Conservation (phyloP, 2,329 filamentous ascomycete genomes). For the Fonsecaea erecta region DNA sequence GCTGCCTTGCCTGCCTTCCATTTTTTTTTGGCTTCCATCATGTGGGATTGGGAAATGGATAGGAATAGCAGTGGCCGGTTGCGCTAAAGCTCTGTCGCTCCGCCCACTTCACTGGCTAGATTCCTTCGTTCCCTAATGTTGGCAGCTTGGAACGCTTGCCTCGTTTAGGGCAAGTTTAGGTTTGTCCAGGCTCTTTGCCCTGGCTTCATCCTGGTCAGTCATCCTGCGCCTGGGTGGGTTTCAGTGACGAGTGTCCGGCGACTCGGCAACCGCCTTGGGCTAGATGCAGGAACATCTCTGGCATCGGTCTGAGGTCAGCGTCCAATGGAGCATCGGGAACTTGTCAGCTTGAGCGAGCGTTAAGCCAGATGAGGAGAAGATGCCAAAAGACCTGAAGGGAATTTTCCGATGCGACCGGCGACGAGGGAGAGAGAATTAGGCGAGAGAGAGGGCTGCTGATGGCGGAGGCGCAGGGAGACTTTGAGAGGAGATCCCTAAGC, state of each 20-base stretch:
- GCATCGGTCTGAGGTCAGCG: constrained; percentile 22
- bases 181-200: constrained; percentile 10
- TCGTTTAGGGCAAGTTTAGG: neutral
- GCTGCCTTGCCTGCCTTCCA: neutral
- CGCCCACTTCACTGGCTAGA: constrained; percentile 10
- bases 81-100: constrained; percentile 4
- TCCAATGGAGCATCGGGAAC: constrained; percentile 8
- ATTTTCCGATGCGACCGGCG: neutral
- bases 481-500: neutral
- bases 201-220: constrained; percentile 3
- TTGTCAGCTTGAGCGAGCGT: constrained; percentile 4
- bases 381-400: neutral
- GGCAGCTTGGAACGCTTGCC: neutral
- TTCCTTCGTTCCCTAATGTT: neutral
- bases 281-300: constrained; percentile 19
- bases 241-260: neutral
- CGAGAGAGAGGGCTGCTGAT: constrained; percentile 13
- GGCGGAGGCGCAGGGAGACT: constrained; percentile 11
- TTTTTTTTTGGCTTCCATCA: neutral
- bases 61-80: constrained; percentile 17
- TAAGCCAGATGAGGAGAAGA: constrained; percentile 8
- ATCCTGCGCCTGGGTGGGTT: neutral
- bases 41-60: neutral
- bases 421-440: neutral
- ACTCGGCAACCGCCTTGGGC: constrained; percentile 10